These are phyloP conservation scores for Spinacia oleracea DNA, from an alignment of 179 eudicot species.

Conservation along the genomic window DNA sequence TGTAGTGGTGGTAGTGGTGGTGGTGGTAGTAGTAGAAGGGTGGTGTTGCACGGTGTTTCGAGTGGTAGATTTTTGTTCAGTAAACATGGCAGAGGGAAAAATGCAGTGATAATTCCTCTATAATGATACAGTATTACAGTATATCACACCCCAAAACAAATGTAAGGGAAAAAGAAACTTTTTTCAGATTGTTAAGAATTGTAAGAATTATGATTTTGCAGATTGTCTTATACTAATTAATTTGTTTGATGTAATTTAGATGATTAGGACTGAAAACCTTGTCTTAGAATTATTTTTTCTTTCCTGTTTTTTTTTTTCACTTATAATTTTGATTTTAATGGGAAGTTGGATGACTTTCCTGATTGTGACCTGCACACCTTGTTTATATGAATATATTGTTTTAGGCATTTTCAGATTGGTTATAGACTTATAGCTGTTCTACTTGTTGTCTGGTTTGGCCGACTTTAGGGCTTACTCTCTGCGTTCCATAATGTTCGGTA, in stretches of 20 bases:
- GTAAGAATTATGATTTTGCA: constrained; percentile 1
- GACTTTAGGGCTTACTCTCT: not conserved
- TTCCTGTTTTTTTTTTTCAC: not conserved
- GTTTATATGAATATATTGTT: too few species aligned
- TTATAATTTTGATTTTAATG: not conserved
- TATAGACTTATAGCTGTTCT: too few species aligned
- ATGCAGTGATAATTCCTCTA: constrained; percentile 32
- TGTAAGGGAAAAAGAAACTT: not conserved
- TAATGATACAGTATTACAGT: too few species aligned
- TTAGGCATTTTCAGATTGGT: too few species aligned
- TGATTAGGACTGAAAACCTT: not conserved
- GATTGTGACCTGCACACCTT: too few species aligned
- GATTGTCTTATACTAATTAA: not conserved
- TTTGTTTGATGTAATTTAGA: not conserved
- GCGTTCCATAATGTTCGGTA: not conserved
- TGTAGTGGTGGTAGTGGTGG: constrained; percentile 9
- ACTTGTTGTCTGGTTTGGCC: too few species aligned
- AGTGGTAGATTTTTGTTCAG: constrained; percentile 54
- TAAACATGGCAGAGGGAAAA: constrained; percentile 41
- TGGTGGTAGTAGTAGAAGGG: constrained; percentile 28
- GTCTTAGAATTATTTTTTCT: not conserved
- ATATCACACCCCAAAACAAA: not conserved
- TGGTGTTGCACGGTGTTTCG: constrained; percentile 41
- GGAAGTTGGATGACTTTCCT: too few species aligned
- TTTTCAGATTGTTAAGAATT: not conserved